Evolutionary conservation across 192 early-diverging fungal species (phyloP), one percentile per base, ranked within the genome.

Genomic region (Linnemannia schmuckeri): DNA sequence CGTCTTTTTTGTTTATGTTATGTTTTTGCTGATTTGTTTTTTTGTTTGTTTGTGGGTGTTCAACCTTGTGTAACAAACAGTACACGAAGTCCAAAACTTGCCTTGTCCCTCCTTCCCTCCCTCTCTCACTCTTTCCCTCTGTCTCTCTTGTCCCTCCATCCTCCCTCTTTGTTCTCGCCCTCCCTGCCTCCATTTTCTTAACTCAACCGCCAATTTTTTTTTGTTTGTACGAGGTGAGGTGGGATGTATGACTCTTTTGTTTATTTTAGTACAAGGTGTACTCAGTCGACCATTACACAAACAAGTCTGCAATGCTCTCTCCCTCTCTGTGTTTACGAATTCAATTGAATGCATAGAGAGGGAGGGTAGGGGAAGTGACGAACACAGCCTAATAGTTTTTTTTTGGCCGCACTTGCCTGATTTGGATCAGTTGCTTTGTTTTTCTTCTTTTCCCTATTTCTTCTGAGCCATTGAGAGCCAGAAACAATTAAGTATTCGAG

Each of bases 21-120:
- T 57, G 55, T 27, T 46, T 46, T 37, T 37, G 37, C 3, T 37
- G 1, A 24, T 55, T 22, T 55, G 4, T 27, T 5, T 66, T 0
- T 18, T 20, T 52, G 17, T 52, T 52, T 52, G 17, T 52, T 63
- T 66, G 61, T 66, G 30, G 30, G 61, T 66, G 61, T 66, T 66
- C 61, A 66, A 66, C 61, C 61, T 66, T 66, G 61, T 66, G 61
- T 66, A 66, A 66, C 61, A 66, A 66, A 33, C 61, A 66, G 27
- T 27, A 27, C 57, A 63, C 57, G 9, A 63, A 12, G 57, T 63
- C 61, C 61, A 66, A 66, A 63, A 33, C 27, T 33, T 66, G 61
- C 10, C 61, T 30, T 52, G 49, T 52, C 49, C 17, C 47, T 20
- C 18, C 47, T 20, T 49, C 47, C 17, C 49, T 18, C 20, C 3